Evolutionary conservation across 805 yeast genomes (phyloP), one percentile per base, ranked within the genome.

Genomic region (Barnettozyma salicaria): DNA sequence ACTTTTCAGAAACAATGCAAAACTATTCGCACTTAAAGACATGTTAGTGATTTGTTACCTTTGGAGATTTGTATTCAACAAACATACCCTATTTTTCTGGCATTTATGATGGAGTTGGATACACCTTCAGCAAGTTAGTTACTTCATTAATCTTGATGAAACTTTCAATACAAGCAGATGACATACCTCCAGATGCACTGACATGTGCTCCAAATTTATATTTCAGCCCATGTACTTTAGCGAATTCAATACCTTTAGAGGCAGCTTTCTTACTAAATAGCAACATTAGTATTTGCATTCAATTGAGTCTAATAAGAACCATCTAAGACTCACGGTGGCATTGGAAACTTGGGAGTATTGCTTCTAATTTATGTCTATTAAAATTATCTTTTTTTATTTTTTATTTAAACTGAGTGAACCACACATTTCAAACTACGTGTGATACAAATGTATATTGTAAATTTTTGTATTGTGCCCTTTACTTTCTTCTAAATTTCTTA

Each of bases 161-260:
- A 11, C 25, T 22, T 5, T n/a, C n/a, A n/a, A n/a, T 25, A 14
- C 4, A 7, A 6, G 2, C 11, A 9, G 14, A 7, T 22, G 2
- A 45, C 51, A 21, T 52, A 35, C 92, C 97, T 11, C 95, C 95
- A 5, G 82, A 70, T 47, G 80, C 78, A 3, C 83, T 77, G 20
- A 89, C 90, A 60, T 89, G 97, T 3, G 96, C 96, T 3, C 97
- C 97, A 53, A 76, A 89, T 54, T 74, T 81, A 61, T 64, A 68
- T 32, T 63, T 65, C 40, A 68, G 61, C 4, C 65, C 59, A 7
- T 65, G 42, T 11, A 67, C 62, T 42, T 79, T 65, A 1, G 65
- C 57, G 53, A 65, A 72, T 38, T 58, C 59, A 30, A 48, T 44
- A 19, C 26, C 26, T 16, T 13, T 25, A 6, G 40, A 30, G 5